phyloP scores from a whole-genome alignment of 1,139 yeast genomes.

The Blastobotrys capitulatus region DNA sequence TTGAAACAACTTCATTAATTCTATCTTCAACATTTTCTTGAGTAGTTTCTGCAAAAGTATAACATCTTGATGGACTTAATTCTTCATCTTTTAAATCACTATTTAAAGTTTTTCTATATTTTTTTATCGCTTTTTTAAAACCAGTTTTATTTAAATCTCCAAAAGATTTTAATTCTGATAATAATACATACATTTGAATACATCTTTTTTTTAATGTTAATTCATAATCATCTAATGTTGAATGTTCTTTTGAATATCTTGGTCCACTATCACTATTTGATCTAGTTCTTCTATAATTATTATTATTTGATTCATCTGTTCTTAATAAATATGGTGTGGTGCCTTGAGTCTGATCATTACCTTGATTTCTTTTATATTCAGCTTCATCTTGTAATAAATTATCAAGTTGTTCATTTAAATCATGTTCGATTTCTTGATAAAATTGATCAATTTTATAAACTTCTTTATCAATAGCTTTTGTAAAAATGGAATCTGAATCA shows the following conservation, averaged over 20 bases:
- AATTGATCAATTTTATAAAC: constrained; percentile 53
- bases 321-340: not conserved
- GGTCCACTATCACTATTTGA: constrained; percentile 7
- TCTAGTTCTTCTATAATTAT: not conserved
- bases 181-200: constrained; percentile 59
- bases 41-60: constrained; percentile 46
- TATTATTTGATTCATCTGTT: not conserved
- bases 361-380: constrained; percentile 16
- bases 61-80: constrained; percentile 28
- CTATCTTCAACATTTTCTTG: constrained; percentile 42
- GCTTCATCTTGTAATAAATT: constrained; percentile 40
- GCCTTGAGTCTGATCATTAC: not conserved
- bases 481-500: constrained; percentile 49
- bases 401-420: constrained; percentile 43
- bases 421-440: constrained; percentile 45
- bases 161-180: constrained; percentile 79
- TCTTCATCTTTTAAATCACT: constrained; percentile 45
- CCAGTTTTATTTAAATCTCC: constrained; percentile 83
- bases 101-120: constrained; percentile 78
- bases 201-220: constrained; percentile 66
- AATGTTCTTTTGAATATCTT: constrained; percentile 2
- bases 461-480: constrained; percentile 50
- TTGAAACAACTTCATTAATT: constrained; percentile 43
- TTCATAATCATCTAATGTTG: constrained; percentile 23
- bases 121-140: constrained; percentile 80